Evolutionary conservation across 352 stramenopile genomes (phyloP).

Genomic region (Globisporangium radiosum): DNA sequence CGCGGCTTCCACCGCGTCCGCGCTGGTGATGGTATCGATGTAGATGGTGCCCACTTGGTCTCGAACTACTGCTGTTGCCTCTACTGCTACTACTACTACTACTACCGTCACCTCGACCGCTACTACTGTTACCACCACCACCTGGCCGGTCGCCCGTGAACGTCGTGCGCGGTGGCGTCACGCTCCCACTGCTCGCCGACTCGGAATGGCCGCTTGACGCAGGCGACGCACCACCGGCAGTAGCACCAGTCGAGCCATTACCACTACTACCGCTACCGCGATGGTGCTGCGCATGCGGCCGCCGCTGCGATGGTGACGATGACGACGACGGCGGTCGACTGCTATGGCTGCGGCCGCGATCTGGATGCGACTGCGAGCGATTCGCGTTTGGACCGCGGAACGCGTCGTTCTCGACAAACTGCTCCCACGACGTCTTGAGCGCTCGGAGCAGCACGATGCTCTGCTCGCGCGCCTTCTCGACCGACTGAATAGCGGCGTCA

Average conservation of each 20-base stretch:
- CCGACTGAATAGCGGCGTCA: conserved; percentile 1
- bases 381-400: background rate
- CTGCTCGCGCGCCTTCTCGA: conserved; percentile 13
- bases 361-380: background rate
- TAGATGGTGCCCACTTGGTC: conserved; percentile 9
- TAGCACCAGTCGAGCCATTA: background rate
- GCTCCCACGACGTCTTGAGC: conserved; percentile 17
- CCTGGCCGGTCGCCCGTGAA: background rate
- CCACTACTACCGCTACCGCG: background rate
- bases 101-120: background rate
- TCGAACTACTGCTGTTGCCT: conserved; percentile 1
- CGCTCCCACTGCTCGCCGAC: background rate
- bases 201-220: no score
- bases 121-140: background rate
- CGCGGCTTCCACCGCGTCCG: background rate
- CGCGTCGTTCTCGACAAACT: conserved; percentile 10
- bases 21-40: conserved; percentile 13
- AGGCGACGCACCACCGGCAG: background rate
- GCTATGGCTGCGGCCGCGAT: conserved; percentile 8
- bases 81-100: background rate
- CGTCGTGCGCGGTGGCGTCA: background rate
- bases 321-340: background rate
- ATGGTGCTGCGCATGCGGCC: conserved; percentile 2
- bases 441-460: conserved; percentile 12
- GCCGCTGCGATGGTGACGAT: conserved; percentile 1